Base-by-base conservation (phyloP, 495 filamentous ascomycete species). In the Cercophora samala region DNA sequence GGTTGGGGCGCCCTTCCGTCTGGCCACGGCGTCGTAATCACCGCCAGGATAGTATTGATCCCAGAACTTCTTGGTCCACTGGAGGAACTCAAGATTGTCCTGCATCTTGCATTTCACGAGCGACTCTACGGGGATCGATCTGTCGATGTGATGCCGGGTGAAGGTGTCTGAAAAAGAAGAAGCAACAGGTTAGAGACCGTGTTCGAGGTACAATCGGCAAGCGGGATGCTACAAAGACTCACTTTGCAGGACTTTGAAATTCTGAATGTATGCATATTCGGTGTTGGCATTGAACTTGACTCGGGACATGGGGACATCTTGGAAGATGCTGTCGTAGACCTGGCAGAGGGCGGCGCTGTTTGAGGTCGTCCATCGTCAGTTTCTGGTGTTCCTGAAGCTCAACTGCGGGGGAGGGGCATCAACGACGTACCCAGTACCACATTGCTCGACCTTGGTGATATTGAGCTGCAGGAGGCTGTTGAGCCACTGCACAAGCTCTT, bases 31-130 rank as follows among this genome's bases (percentile, higher is more conserved):
- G 78, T 99, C 95, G 80, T 99, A 99, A 69, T 98, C 95, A 62
- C 92, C 92, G 58, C 94, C 95, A 9, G 95, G 93, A 75, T 90
- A 99, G 84, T 97, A 93, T 75, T 97, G 93, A 75, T 99, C 96
- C 95, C 95, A 99, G 81, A 92, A 97, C 69, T 84, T 82, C 86
- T 98, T 98, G 63, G 86, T 88, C 91, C 92, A 99, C 82, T 99
- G 95, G 42, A 99, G 87, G 79, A 98, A 99, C 75, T 97, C 96
- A 68, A 99, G 92, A 82, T 99, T 99, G 77, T 99, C 95, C 81
- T 99, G 95, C 92, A 99, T 98, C 82, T 96, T 96, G 85, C 95
- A 99, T 80, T 97, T 98, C 69, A 93, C 85, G 64, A 99, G 89
- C 70, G 86, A 81, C 77, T 97, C 88, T 72, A 97, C 90, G 70